These are phyloP conservation scores for Mimosa bimucronata DNA, from an alignment of 306 rosid species.

Conservation along the genomic window DNA sequence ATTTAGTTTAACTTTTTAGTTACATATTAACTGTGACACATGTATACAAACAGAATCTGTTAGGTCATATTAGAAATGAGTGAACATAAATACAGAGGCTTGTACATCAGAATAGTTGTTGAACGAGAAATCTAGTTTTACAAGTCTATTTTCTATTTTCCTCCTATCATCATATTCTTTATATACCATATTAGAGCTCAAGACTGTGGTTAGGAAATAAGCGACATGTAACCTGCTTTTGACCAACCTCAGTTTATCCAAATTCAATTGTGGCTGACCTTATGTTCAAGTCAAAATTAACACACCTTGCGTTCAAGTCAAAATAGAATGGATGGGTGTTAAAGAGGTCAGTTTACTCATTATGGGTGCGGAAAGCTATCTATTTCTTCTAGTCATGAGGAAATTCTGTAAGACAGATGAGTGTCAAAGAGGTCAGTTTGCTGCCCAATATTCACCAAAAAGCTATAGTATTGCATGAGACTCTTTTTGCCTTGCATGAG, in stretches of 20 bases:
- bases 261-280: background rate
- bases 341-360: no score
- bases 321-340: background rate
- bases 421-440: background rate
- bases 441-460: background rate
- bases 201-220: background rate
- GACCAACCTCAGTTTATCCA: background rate
- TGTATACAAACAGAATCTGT: no score
- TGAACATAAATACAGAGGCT: no score
- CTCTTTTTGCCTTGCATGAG: background rate
- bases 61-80: no score
- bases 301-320: background rate
- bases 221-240: background rate
- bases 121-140: no score
- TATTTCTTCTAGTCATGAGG: background rate
- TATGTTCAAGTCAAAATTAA: background rate
- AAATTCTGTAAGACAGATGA: background rate
- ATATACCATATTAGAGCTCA: background rate
- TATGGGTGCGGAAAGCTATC: no score
- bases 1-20: no score
- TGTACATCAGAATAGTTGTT: no score
- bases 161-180: no score
- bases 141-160: no score
- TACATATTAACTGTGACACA: no score
- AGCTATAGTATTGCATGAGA: background rate